Conservation (phyloP, 2,329 filamentous ascomycete genomes). For the Sporothrix pseudoabietina region DNA sequence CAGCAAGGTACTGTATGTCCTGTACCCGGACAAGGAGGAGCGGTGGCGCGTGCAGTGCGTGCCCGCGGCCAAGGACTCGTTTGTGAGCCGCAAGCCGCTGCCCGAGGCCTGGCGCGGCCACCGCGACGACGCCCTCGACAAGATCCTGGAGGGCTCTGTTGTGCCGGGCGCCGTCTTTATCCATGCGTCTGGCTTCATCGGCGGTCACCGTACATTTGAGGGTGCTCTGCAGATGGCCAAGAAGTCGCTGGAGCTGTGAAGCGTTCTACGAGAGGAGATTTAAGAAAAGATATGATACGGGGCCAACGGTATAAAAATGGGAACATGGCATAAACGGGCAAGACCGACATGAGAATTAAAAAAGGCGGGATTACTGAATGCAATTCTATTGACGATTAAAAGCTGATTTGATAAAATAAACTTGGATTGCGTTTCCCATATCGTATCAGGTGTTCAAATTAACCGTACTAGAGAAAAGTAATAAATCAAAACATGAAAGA, state of each 20-base stretch:
- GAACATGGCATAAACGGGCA: background rate
- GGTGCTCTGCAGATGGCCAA: constrained; percentile 83
- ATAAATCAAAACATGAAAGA: background rate
- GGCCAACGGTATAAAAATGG: background rate
- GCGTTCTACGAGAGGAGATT: too few relatives aligned
- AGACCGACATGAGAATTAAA: background rate
- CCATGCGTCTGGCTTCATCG: constrained; percentile 93
- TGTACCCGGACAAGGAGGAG: constrained; percentile 70
- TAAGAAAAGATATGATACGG: background rate
- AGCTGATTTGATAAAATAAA: too few relatives aligned
- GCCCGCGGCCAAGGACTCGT: constrained; percentile 80
- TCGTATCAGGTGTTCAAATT: constrained; percentile 19
- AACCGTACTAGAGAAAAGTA: background rate
- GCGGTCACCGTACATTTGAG: constrained; percentile 88
- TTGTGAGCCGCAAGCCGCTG: constrained; percentile 87
- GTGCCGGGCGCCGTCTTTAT: constrained; percentile 83
- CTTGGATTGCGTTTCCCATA: constrained; percentile 1
- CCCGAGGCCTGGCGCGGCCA: constrained; percentile 92
- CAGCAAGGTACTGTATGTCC: constrained; percentile 88
- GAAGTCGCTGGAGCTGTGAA: constrained; percentile 63
- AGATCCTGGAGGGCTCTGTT: constrained; percentile 62
- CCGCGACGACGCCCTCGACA: constrained; percentile 80
- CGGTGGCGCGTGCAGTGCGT: constrained; percentile 96
- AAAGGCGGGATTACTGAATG: background rate
- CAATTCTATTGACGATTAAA: background rate